Base-by-base conservation (phyloP, 2,329 filamentous ascomycete genomes). In the Aspergillus uvarum region DNA sequence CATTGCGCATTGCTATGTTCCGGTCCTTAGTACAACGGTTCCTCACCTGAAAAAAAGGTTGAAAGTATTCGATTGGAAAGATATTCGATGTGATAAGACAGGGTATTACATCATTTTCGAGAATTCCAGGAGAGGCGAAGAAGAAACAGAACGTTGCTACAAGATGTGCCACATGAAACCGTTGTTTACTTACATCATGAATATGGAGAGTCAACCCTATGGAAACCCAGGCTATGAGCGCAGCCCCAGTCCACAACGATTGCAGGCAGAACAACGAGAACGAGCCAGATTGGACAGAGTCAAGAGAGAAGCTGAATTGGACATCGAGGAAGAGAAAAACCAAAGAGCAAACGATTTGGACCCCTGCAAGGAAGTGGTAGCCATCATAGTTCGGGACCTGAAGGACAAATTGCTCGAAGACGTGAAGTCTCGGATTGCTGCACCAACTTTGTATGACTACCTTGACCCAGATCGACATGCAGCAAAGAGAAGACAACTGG, bases 61-160 rank as follows among this genome's bases (percentile, higher is more conserved):
- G 56, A 95, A 94, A 75, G 87, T 88, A 54, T 96, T 90, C 73
- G 82, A 86, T 60, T 91, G 93, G 77, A 87, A 91, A 64, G 88
- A 92, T 53, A 89, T 99, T 54, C 86, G 92, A 35, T 87, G 90
- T 61, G 95, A 99, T 73, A 86, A 86, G 60, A 89, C 87, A 0
- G 95, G 95, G 0, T 99, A 97, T 75, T 98, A 91, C 73, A 87
- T 98, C 55, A 82, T 92, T n/a, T 99, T 99, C 70, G 86, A 90
- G 54, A 89, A 94, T 68, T 91, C 87, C 1, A 84, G 85, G 57
- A 81, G 83, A 8, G 94, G 94, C 2, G 88, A 92, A 68, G 82
- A 88, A 58, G 92, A 97, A 76, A 89, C 92, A 0, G 88, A 91
- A 66, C 84, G 90, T 63, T 97, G 93, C 72, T 93, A 87, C 74